Percentiles rank a stretch among this genome's conserved stretches.
Conservation (phyloP, 228 moss, liverwort and hornwort genomes). For the Sphagnum magellanicum region DNA sequence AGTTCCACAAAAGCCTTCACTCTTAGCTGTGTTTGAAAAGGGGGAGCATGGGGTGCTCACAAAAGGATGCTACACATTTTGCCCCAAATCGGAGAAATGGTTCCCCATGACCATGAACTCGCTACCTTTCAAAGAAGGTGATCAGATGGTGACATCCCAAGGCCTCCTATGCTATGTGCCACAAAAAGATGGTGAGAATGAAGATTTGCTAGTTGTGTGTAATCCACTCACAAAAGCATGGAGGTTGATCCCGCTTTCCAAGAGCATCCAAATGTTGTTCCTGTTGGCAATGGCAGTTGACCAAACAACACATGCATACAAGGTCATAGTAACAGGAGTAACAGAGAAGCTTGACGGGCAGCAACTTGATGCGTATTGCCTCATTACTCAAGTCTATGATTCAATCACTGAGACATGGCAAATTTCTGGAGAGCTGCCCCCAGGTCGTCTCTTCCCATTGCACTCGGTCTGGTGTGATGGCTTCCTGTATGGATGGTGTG, state of each 20-base stretch:
- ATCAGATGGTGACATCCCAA: slow-evolving; percentile 6
- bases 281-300: slow-evolving; percentile 10
- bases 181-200: slow-evolving; percentile 9
- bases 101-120: slow-evolving; percentile 5
- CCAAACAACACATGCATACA: slow-evolving; percentile 1
- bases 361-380: slow-evolving; percentile 7
- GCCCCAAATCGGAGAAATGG: slow-evolving; percentile 5
- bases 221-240: slow-evolving; percentile 14
- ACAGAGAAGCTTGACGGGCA: slow-evolving; percentile 4
- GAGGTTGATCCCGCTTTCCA: slow-evolving; percentile 7
- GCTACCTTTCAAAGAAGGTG: slow-evolving; percentile 8
- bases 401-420: slow-evolving; percentile 8
- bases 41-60: slow-evolving; percentile 14
- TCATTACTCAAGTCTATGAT: slow-evolving; percentile 13
- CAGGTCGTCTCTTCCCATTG: slow-evolving; percentile 13
- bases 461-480: slow-evolving; percentile 11
- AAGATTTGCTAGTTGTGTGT: slow-evolving; percentile 8
- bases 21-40: slow-evolving; percentile 9
- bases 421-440: slow-evolving; percentile 4
- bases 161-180: slow-evolving; percentile 13
- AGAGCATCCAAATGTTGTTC: slow-evolving; percentile 7
- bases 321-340: slow-evolving; percentile 8
- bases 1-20: slow-evolving; percentile 7
- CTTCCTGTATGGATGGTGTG: slow-evolving; percentile 12
- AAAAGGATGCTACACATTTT: slow-evolving; percentile 11